These are phyloP conservation scores for Aspergillus sp. DNA, from an alignment of 2,329 filamentous ascomycete genomes.

Conservation along the genomic window DNA sequence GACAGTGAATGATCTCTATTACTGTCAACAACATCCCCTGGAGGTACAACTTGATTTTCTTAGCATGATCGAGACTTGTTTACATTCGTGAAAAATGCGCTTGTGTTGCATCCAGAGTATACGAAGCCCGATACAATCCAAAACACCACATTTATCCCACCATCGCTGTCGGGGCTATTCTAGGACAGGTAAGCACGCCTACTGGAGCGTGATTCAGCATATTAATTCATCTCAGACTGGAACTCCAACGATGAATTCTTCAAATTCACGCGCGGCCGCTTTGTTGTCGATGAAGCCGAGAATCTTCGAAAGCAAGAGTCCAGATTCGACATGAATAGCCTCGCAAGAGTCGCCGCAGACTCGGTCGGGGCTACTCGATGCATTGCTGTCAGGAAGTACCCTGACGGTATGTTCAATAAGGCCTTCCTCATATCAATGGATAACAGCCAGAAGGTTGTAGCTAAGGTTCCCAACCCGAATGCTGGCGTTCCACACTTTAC, in stretches of 20 bases:
- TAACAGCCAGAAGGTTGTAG: slow-evolving; percentile 31
- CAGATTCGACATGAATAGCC: slow-evolving; percentile 23
- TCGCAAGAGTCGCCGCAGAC: slow-evolving; percentile 21
- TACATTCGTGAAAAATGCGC: slow-evolving; percentile 3
- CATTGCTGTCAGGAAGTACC: slow-evolving; percentile 21
- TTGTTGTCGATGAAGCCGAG: slow-evolving; percentile 25
- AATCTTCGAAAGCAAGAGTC: slow-evolving; percentile 24
- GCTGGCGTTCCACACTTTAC: slow-evolving; percentile 29
- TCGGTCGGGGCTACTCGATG: slow-evolving; percentile 19
- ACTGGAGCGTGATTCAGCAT: slow-evolving; percentile 9
- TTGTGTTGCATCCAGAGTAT: slow-evolving; percentile 8
- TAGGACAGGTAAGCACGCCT: slow-evolving; percentile 16
- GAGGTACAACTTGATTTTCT: no score
- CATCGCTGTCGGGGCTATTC: slow-evolving; percentile 11
- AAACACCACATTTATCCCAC: slow-evolving; percentile 4
- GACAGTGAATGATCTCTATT: no score
- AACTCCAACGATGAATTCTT: slow-evolving; percentile 29
- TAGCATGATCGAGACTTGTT: neutral
- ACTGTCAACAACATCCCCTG: no score
- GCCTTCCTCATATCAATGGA: slow-evolving; percentile 30
- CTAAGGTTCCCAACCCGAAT: slow-evolving; percentile 35
- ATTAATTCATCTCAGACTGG: slow-evolving; percentile 23
- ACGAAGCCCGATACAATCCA: slow-evolving; percentile 15
- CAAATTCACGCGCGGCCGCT: slow-evolving; percentile 30
- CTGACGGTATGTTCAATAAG: slow-evolving; percentile 35